A percentile compares a stretch with the other conserved stretches of the same genome.
These are phyloP conservation scores for Lepiota venenata DNA, from an alignment of 768 basidiomycete genomes.

Conservation along the genomic window DNA sequence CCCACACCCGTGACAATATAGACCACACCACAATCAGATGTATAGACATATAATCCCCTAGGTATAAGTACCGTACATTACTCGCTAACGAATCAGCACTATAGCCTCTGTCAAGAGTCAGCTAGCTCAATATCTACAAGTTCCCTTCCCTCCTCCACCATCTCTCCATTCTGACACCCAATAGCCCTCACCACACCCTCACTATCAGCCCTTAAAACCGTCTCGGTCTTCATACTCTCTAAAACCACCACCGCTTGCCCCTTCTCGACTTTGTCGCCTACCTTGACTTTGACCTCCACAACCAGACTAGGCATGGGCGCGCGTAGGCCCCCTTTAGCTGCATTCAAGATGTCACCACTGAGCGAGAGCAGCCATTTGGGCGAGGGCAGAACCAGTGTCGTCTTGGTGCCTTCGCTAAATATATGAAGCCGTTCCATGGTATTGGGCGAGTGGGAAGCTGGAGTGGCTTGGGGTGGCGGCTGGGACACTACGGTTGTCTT, in stretches of 20 bases:
- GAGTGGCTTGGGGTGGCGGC: slow-evolving; percentile 46
- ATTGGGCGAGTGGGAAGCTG: slow-evolving; percentile 50
- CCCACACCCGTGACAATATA: slow-evolving; percentile 3
- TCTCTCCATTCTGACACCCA: slow-evolving; percentile 80
- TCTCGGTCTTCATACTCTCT: slow-evolving; percentile 99
- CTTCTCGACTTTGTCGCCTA: slow-evolving; percentile 75
- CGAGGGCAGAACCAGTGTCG: slow-evolving; percentile 61
- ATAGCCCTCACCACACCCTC: slow-evolving; percentile 70
- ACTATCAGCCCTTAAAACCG: slow-evolving; percentile 69
- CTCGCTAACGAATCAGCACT: neutral
- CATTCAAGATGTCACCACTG: slow-evolving; percentile 52
- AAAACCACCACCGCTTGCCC: slow-evolving; percentile 81
- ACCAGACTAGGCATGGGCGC: slow-evolving; percentile 95
- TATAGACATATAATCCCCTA: too few relatives aligned
- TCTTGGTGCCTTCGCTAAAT: slow-evolving; percentile 62
- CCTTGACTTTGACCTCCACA: slow-evolving; percentile 78
- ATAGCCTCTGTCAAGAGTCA: neutral
- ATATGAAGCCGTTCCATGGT: slow-evolving; percentile 77
- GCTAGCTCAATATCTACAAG: slow-evolving; percentile 64
- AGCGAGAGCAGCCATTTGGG: slow-evolving; percentile 70
- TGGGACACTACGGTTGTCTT: slow-evolving; percentile 78
- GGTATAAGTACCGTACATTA: neutral
- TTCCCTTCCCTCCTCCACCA: slow-evolving; percentile 86
- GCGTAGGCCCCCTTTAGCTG: slow-evolving; percentile 61
- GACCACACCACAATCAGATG: too few relatives aligned